Percentiles rank a stretch among this genome's conserved stretches.
Evolutionary conservation across 768 basidiomycete genomes (phyloP).

Genomic region (Mycena pura): DNA sequence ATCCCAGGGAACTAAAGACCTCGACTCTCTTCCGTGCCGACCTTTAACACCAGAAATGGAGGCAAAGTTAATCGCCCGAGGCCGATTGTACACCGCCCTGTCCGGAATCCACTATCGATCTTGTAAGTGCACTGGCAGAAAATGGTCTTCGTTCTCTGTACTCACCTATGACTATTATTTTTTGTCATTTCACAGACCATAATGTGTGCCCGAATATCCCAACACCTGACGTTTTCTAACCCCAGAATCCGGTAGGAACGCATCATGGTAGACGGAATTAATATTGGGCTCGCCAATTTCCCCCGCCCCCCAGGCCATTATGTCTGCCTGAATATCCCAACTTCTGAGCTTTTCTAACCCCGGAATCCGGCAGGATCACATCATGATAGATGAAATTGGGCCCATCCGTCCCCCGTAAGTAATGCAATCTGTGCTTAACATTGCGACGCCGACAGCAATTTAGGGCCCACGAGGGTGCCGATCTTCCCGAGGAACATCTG

Average conservation of each 20-base stretch:
- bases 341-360: neutral
- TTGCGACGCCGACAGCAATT: neutral
- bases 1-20: constrained; percentile 8
- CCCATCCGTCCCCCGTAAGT: constrained; percentile 4
- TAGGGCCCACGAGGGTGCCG: constrained; percentile 10
- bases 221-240: neutral
- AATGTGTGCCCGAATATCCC: neutral
- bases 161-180: neutral
- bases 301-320: neutral
- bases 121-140: neutral
- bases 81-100: constrained; percentile 9
- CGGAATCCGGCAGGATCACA: neutral
- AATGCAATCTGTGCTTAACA: neutral
- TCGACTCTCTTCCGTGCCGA: neutral
- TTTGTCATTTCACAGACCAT: neutral
- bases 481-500: constrained; percentile 42
- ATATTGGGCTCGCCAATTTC: too few species aligned
- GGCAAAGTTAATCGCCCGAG: constrained; percentile 2
- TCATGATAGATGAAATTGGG: neutral
- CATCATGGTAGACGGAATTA: constrained; percentile 28
- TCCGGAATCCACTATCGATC: constrained; percentile 11
- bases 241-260: constrained; percentile 17
- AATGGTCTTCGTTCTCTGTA: neutral
- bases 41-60: constrained; percentile 10
- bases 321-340: neutral